Base-by-base conservation (phyloP, 306 rosid species). In the Dryas octopetala region DNA sequence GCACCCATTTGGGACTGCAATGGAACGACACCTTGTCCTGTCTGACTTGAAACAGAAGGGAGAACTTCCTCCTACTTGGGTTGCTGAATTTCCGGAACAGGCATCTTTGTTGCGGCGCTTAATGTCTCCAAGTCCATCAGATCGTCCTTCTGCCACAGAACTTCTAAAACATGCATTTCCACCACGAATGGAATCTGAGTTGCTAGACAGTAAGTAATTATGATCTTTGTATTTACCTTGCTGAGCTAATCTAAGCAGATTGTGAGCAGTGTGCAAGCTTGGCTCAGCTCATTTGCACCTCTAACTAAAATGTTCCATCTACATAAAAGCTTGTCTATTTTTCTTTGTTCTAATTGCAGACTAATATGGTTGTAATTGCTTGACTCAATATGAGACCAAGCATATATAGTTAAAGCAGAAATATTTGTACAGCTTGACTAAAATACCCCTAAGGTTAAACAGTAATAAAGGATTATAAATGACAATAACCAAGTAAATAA, bases 1-100 rank as follows among this genome's bases (percentile, higher is more conserved):
- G 96, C 93, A 94, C 75, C 98, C 98, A 49, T 94, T 94, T 89
- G 93, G 90, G 68, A 94, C 97, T 47, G 90, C 91, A 74, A 94
- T 94, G 98, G 98, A 94, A 87, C 85, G 97, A 50, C 70, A 87
- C 5, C 69, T 89, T 80, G 87, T 94, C 79, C 90, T 94, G 80
- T 83, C 91, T 64, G 95, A 91, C 80, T 86, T 94, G 85, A 91
- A 89, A 76, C 95, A 79, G 75, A 91, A 91, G 79, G 91, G 88
- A 58, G 91, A 87, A 68, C 86, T 90, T 59, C 98, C 96, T 81
- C 71, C 79, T 51, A 52, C 86, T 19, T 94, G 98, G 97, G 85
- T 85, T 80, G 80, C 88, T 72, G 91, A 87, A 69, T 94, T 88
- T 87, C 90, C 97, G 32, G 96, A 94, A 78, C 97, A 94, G 76